Base-by-base conservation (phyloP, 805 yeast genomes). In the Sungouiozyma intestinalis region DNA sequence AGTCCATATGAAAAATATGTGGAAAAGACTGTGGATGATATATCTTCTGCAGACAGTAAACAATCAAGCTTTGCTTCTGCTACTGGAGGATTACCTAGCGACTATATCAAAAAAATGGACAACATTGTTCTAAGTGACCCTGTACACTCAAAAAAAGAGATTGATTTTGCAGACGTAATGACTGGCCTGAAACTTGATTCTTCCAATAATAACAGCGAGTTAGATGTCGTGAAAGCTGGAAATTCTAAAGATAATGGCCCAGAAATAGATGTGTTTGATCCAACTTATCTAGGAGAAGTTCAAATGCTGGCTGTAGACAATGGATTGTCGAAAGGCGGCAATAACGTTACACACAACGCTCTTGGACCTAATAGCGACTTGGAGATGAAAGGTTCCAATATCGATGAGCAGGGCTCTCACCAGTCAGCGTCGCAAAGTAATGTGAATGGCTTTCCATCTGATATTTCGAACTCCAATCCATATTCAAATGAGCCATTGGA, bases 231-330 rank as follows among this genome's bases (percentile, higher is more conserved):
- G 3, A 41, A 40, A 15, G 47, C 43, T 18, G 41, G 49, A 2
- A 45, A 45, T 39, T 14, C 33, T 46, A 41, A 45, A 47, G 20
- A 45, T 42, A 38, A 37, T 17, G 31, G 35, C 15, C 34, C 39
- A 6, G 46, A 41, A 2, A 39, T 16, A 3, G 54, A 60, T 42
- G 58, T 59, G 3, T 57, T 57, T 42, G 60, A 57, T 40, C 58
- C 62, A 13, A 60, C 54, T 42, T 60, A 49, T 42, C 43, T 50
- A 41, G 64, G 56, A 42, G 56, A 58, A 37, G 49, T 51, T 21
- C 57, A 58, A 32, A 48, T 56, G 51, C 43, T 51, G 14, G 60
- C 46, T 40, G 46, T 38, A 49, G 64, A 61, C 45, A 60, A 58
- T 36, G 58, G 11, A 24, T 24, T 24, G 11, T 24, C 29, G 11